These are phyloP conservation scores for Fusarium abutilonis DNA, from an alignment of 2,329 filamentous ascomycete species.

Conservation along the genomic window DNA sequence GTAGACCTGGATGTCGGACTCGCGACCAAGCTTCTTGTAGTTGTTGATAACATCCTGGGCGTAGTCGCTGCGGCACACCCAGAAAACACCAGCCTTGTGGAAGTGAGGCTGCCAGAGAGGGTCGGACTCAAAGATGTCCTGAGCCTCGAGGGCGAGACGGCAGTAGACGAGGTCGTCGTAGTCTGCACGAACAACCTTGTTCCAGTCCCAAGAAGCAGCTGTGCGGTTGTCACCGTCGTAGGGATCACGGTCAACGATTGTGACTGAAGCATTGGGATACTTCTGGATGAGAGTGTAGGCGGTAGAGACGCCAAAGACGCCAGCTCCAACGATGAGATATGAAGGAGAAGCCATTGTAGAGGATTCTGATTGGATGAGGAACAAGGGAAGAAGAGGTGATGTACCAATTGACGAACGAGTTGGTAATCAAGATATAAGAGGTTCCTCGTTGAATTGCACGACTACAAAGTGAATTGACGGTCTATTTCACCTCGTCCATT, in stretches of 20 bases:
- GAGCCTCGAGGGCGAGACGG: constrained; percentile 71
- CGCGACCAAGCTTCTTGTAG: constrained; percentile 57
- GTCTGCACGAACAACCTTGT: constrained; percentile 40
- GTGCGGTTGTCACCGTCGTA: constrained; percentile 58
- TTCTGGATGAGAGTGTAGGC: constrained; percentile 69
- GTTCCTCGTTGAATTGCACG: background rate
- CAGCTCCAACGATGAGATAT: constrained; percentile 70
- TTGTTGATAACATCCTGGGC: constrained; percentile 63
- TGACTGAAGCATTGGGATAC: constrained; percentile 61
- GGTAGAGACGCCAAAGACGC: constrained; percentile 72
- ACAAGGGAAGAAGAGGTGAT: background rate
- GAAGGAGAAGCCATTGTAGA: constrained; percentile 47
- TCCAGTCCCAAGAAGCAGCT: constrained; percentile 72
- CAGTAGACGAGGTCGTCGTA: constrained; percentile 68
- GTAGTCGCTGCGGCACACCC: constrained; percentile 62
- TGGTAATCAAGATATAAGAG: background rate
- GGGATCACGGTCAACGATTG: constrained; percentile 66
- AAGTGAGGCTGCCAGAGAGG: constrained; percentile 66
- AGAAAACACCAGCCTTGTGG: constrained; percentile 69
- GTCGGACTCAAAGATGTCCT: constrained; percentile 67
- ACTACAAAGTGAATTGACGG: constrained; percentile 7
- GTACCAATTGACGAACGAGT: constrained; percentile 16
- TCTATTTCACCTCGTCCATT: constrained; percentile 18
- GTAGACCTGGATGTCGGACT: constrained; percentile 55
- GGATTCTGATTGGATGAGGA: background rate